Base-by-base conservation (phyloP, 352 stramenopile species). In the Hyaloperonospora brassicae region DNA sequence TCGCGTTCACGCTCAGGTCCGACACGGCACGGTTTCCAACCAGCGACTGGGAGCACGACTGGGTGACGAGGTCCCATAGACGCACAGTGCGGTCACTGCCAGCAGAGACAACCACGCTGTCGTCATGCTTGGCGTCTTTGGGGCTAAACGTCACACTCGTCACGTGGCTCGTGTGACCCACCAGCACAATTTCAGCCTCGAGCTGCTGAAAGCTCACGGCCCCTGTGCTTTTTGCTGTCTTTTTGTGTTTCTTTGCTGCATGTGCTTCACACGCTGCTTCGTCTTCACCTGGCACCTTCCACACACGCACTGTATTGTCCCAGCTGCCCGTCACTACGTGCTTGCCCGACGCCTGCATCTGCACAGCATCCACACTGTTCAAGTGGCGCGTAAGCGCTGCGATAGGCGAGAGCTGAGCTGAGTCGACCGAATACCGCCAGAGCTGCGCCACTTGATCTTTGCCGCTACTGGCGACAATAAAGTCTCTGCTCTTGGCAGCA, bases 271-370 rank as follows among this genome's bases (percentile, higher is more conserved):
- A 35, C 34, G 49, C 52, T 14, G 56, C 49, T 27, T 53, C 66
- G 50, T 47, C 61, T 8, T 43, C 52, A 13, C 27, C 46, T 11
- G 51, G 59, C 11, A 45, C 63, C 55, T 64, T 55, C 84, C 84
- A 93, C 55, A 93, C 68, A 7, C 84, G 79, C 50, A 93, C 81
- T 8, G 80, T 91, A 62, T 91, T 90, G 61, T 93, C 84, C 84
- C 84, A 93, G 42, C 76, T 87, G 38, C 77, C 84, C 2, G 79
- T 88, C 34, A 85, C 43, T 21, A 83, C 72, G n/a, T 77, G 64
- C 17, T 76, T 57, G 7, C 51, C 57, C 2, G 66, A 61, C n/a
- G 49, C 38, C 39, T 71, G 54, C 50, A 76, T 43, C 13, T 60
- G 47, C 27, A 93, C 67, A 0, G 74, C 63, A 61, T 93, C 81